phyloP scores from a whole-genome alignment of 2,329 filamentous ascomycete species.

The Aureobasidium sp. region DNA sequence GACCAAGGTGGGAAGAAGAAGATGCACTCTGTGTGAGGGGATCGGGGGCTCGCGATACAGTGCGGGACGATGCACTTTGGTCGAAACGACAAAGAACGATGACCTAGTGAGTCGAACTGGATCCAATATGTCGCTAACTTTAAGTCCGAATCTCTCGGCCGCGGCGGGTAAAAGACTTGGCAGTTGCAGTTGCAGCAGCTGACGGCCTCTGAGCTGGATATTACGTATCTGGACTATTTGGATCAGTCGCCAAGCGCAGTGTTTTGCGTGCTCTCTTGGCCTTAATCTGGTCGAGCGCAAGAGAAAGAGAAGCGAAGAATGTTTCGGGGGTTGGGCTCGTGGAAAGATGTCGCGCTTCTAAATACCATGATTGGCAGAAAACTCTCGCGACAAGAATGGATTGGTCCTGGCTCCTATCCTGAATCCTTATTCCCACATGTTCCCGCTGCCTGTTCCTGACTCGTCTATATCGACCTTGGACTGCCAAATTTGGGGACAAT shows the following conservation, averaged over 20 bases:
- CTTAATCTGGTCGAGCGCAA: not conserved
- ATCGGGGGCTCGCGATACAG: not conserved
- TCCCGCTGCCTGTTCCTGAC: not conserved
- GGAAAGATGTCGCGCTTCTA: not conserved
- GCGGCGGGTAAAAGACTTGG: not conserved
- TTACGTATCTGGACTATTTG: not conserved
- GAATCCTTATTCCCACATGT: slow-evolving; percentile 5
- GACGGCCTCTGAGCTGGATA: not conserved
- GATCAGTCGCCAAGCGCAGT: not conserved
- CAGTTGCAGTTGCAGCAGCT: not conserved
- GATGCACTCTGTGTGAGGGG: not conserved
- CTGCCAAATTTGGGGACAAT: not conserved
- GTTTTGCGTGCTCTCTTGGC: not conserved
- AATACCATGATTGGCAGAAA: not conserved
- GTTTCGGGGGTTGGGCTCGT: not conserved
- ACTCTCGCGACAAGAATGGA: slow-evolving; percentile 7
- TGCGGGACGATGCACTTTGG: slow-evolving; percentile 10
- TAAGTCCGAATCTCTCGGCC: slow-evolving; percentile 8
- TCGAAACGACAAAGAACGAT: slow-evolving; percentile 4
- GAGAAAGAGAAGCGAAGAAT: not conserved
- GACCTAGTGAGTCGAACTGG: slow-evolving; percentile 7
- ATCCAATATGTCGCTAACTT: slow-evolving; percentile 7
- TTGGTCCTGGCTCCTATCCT: not conserved
- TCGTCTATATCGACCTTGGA: not conserved
- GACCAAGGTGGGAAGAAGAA: not conserved